Evolutionary conservation across 2,329 filamentous ascomycete genomes (phyloP), one percentile per base, ranked within the genome.

Genomic region (Stemphylium beticola): DNA sequence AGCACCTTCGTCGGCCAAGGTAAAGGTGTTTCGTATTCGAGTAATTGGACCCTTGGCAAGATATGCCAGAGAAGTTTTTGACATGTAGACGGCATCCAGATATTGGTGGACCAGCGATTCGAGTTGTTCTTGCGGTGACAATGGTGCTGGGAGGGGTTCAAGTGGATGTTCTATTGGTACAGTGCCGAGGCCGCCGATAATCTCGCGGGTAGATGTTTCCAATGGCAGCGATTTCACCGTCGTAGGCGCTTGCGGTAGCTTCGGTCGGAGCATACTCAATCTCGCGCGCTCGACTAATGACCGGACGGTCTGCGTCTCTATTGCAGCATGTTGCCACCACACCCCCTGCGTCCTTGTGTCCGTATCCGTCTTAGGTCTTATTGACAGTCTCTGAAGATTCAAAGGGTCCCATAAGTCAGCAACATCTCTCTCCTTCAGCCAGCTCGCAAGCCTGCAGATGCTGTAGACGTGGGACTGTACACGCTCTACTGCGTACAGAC

Each of bases 41-140:
- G 90, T 91, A 17, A 95, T 78, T 1, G 91, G 89, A 0, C 90
- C 91, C 77, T 95, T 95, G 17, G 88, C 88, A 74, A 93, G 93
- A 74, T 93, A 95, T 53, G 90, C 90, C 52, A 93, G 77, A 3
- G 90, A 91, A 31, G 89, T 90, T 82, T 90, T 76, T 8, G 72
- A 77, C 10, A 78, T 63, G 69, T 83, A 81, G 58, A 82, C 63
- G 29, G 77, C 74, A 12, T 81, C 77, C 17, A 82, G 67, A 53
- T 76, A 77, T 41, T 76, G 68, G 20, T 70, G 67, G 2, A 70
- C 60, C 14, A 73, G 54, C 5, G 57, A 85, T 83, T 52, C 87
- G 86, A 76, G 85, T 80, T 78, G 67, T 33, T 78, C 69, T 46
- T 74, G 67, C 12, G 69, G 60, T 8, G 67, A 57, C 6, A 66